Percentiles rank a stretch among this genome's conserved stretches.
phyloP scores from a whole-genome alignment of 805 yeast genomes.

The Sporopachydermia quercuum region DNA sequence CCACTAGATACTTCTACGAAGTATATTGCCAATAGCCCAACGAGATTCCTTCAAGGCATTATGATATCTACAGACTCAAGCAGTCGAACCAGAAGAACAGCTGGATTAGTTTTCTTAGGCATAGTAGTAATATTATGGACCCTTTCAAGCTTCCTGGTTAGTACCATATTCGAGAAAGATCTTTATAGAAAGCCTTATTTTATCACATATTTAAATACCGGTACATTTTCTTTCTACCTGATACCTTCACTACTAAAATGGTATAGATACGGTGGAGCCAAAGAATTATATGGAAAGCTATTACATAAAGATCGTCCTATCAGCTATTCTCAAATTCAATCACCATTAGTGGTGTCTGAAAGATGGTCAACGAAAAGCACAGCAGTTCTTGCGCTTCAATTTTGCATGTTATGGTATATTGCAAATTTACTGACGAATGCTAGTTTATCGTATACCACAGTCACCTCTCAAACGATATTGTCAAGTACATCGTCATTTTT shows the following conservation, averaged over 20 bases:
- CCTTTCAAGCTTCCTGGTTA: not conserved
- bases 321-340: slow-evolving; percentile 10
- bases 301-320: slow-evolving; percentile 14
- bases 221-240: slow-evolving; percentile 67
- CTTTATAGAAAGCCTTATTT: slow-evolving; percentile 79
- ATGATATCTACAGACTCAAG: no score
- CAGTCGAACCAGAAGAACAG: no score
- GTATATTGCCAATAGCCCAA: no score
- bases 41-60: no score
- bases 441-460: slow-evolving; percentile 75
- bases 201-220: slow-evolving; percentile 84
- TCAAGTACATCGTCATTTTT: slow-evolving; percentile 90
- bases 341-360: slow-evolving; percentile 3
- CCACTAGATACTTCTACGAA: no score
- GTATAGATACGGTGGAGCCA: slow-evolving; percentile 11
- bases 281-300: slow-evolving; percentile 13
- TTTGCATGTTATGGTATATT: slow-evolving; percentile 77
- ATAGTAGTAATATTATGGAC: not conserved
- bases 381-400: slow-evolving; percentile 57
- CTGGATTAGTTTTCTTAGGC: not conserved
- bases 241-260: slow-evolving; percentile 32
- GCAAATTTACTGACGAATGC: slow-evolving; percentile 87
- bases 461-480: slow-evolving; percentile 85
- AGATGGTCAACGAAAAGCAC: slow-evolving; percentile 38
- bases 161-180: slow-evolving; percentile 43